A percentile compares a stretch with the other conserved stretches of the same genome.
These are phyloP conservation scores for Penicillium crustosum DNA, from an alignment of 2,329 filamentous ascomycete species.

Conservation along the genomic window DNA sequence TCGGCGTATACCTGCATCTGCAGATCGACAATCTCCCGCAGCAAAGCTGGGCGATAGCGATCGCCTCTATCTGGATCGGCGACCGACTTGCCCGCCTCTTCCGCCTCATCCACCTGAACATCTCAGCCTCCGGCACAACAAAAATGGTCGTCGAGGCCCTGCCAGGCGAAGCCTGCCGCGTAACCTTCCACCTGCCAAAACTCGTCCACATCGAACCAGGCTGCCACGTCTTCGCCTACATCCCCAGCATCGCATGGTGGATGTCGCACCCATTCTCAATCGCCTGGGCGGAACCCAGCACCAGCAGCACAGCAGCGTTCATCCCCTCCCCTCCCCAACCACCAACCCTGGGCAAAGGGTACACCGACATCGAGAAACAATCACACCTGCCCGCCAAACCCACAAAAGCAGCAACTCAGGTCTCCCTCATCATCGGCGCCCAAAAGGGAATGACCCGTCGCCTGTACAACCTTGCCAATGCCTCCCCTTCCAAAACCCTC, in stretches of 20 bases:
- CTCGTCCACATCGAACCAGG: conserved; percentile 56
- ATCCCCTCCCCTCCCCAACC: conserved; percentile 14
- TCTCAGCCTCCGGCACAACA: conserved; percentile 51
- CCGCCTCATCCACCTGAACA: conserved; percentile 55
- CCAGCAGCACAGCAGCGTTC: conserved; percentile 14
- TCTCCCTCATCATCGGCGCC: conserved; percentile 60
- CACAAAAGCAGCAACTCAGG: conserved; percentile 30
- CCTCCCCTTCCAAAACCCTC: conserved; percentile 51
- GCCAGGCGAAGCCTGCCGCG: conserved; percentile 59
- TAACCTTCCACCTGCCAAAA: conserved; percentile 60
- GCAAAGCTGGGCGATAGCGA: conserved; percentile 39
- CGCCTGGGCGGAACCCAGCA: conserved; percentile 44
- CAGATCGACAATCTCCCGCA: conserved; percentile 44
- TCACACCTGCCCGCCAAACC: conserved; percentile 20
- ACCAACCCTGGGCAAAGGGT: conserved; percentile 7
- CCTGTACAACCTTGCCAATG: conserved; percentile 57
- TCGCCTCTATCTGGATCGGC: conserved; percentile 41
- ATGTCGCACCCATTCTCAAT: conserved; percentile 53
- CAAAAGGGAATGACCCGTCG: conserved; percentile 64
- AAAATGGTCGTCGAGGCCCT: conserved; percentile 59
- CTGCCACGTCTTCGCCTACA: conserved; percentile 61
- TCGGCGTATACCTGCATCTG: conserved; percentile 48
- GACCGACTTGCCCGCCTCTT: conserved; percentile 50
- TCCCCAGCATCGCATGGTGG: conserved; percentile 51
- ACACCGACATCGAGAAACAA: conserved; percentile 38